Base-by-base conservation (phyloP, 78 protist genomes). In the Dictyostelium intermedium region DNA sequence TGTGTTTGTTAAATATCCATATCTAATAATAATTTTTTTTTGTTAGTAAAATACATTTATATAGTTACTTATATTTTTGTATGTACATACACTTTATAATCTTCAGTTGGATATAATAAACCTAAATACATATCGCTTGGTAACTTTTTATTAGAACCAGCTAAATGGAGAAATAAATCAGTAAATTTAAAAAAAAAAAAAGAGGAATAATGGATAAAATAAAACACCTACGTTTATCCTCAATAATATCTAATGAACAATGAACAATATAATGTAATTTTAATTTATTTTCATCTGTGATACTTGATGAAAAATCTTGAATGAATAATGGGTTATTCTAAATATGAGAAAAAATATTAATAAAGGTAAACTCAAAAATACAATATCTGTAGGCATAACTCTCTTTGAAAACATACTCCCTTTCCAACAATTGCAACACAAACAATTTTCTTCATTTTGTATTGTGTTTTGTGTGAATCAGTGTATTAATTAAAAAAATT, bases 241-340 rank as follows among this genome's bases (percentile, higher is more conserved):
- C 93, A 5, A 89, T 89, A 23, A 89, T 89, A 89, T 89, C 93
- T 23, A 89, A 69, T 80, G 93, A 78, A 63, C 93, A 89, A 69
- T 89, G 93, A 41, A 89, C 93, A 13, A 87, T 89, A 89, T 89
- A 89, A 45, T 89, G 85, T 79, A 89, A 79, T 69, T 89, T 89
- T 41, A 89, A 80, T 80, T 73, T 89, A 70, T 89, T 89, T 35
- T 89, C 93, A 39, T 89, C 93, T 16, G 86, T 47, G 1, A 82
- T 74, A 34, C 93, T 84, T 78, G 85, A 39, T 81, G 85, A 78
- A 35, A 69, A 89, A 32, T 89, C 93, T 30, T 89, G 93, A 50
- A 89, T 61, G 53, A 61, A 89, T 47, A 89, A 80, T 43, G 93
- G 93, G 53, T 89, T 83, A 23, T 89, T 89, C 93, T 89, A 80